phyloP scores from a whole-genome alignment of 495 filamentous ascomycete species.

The Ascodesmis nigricans region DNA sequence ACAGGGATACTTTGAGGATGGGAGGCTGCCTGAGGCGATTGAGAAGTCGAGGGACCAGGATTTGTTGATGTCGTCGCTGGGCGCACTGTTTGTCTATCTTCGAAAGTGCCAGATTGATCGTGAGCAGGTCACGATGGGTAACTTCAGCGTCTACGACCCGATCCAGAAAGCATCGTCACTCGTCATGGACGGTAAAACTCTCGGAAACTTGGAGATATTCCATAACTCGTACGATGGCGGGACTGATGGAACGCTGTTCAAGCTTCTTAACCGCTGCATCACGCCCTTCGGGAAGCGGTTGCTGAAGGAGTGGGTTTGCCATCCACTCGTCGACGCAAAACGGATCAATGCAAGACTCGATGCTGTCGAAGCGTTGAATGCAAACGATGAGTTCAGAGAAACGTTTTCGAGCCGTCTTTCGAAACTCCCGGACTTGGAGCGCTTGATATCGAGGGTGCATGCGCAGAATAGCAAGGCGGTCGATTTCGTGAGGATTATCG shows the following conservation, averaged over 20 bases:
- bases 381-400: constrained; percentile 52
- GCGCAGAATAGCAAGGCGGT: constrained; percentile 68
- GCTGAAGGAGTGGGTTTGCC: constrained; percentile 95
- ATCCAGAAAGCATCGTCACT: constrained; percentile 83
- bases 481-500: constrained; percentile 82
- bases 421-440: constrained; percentile 85
- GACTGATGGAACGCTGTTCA: constrained; percentile 66
- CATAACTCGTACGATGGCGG: constrained; percentile 81
- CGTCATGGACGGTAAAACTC: constrained; percentile 83
- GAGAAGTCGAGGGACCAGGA: constrained; percentile 55
- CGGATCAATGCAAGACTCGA: constrained; percentile 91
- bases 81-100: constrained; percentile 73
- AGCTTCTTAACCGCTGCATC: constrained; percentile 76
- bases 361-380: constrained; percentile 80
- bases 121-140: constrained; percentile 69
- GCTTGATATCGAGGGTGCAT: constrained; percentile 84
- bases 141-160: constrained; percentile 80
- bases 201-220: constrained; percentile 87
- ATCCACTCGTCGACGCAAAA: constrained; percentile 63
- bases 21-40: constrained; percentile 63
- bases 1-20: constrained; percentile 55
- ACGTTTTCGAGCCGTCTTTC: constrained; percentile 65
- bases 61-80: constrained; percentile 76
- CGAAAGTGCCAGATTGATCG: constrained; percentile 66
- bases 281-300: constrained; percentile 90